Evolutionary conservation across 2,329 filamentous ascomycete species (phyloP).

Genomic region (Colletotrichum spinosum): DNA sequence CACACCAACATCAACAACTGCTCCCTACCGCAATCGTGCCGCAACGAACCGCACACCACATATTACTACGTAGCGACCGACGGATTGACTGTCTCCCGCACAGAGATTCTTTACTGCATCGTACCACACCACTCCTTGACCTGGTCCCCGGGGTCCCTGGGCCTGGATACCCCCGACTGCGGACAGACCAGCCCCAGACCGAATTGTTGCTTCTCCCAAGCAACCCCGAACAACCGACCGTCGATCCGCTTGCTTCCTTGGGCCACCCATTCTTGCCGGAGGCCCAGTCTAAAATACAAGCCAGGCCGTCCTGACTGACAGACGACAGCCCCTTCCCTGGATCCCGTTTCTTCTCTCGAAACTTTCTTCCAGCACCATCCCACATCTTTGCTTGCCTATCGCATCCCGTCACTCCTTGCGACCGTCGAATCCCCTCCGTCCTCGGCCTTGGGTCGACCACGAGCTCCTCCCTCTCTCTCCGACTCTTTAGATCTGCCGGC

Average conservation of each 20-base stretch:
- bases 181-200: background rate
- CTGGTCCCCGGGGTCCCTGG: constrained; percentile 22
- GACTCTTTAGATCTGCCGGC: constrained; percentile 18
- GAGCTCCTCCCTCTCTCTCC: constrained; percentile 32
- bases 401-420: no score
- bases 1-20: constrained; percentile 42
- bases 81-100: no score
- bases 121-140: constrained; percentile 15
- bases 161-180: constrained; percentile 17
- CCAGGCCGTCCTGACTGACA: constrained; percentile 37
- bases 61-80: no score
- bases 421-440: constrained; percentile 27
- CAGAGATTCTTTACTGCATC: background rate
- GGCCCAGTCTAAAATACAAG: constrained; percentile 33
- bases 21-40: constrained; percentile 29
- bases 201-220: constrained; percentile 30
- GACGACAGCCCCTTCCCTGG: constrained; percentile 35
- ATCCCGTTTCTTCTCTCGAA: constrained; percentile 37
- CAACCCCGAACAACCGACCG: constrained; percentile 13
- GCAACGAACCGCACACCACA: background rate
- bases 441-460: constrained; percentile 31
- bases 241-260: constrained; percentile 34
- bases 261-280: constrained; percentile 19
- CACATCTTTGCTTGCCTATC: constrained; percentile 5
- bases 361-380: constrained; percentile 29